Evolutionary conservation across 352 stramenopile species (phyloP), one percentile per base, ranked within the genome.

Genomic region (Halophytophthora batemanensis): DNA sequence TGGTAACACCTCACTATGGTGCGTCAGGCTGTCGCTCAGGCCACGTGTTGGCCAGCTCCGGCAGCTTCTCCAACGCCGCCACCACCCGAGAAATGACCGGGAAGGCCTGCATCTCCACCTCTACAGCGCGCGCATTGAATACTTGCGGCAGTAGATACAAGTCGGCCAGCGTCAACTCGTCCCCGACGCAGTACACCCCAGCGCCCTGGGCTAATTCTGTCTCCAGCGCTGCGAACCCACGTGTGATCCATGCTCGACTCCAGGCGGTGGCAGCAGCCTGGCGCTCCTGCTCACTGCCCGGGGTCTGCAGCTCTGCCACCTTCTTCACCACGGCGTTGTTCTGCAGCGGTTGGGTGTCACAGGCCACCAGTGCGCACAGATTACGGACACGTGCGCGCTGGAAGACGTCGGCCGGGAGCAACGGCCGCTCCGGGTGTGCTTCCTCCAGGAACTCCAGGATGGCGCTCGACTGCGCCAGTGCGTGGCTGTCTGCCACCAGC

Each of bases 381-480:
- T 93, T 89, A 46, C 82, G 80, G 22, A 90, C 86, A 15, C 81
- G 73, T 4, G 82, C 79, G 34, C 81, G 75, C 40, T 82, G 61
- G n/a, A 88, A 52, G 14, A 74, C 53, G 52, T 95, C 79, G 13
- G 54, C 56, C 5, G 90, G 89, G 35, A 97, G 64, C 36, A 97
- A 52, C 17, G 72, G 63, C n/a, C 71, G 62, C 53, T 79, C 55
- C 1, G 86, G 68, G 59, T 86, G 91, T 10, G 80, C 82, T 46
- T 89, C 74, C 35, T 98, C 90, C 19, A 98, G 66, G 64, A 97
- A 98, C 58, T 98, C 88, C 51, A 98, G 77, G 47, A 98, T 98
- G 6, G 90, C 86, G 23, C 89, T 58, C 4, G 84, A 96, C 64
- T 98, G 90, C 22, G 80, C 81, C 17, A 90, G 60, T 34, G 69